These are phyloP conservation scores for Dryas drummondii DNA, from an alignment of 306 rosid genomes.

Conservation along the genomic window DNA sequence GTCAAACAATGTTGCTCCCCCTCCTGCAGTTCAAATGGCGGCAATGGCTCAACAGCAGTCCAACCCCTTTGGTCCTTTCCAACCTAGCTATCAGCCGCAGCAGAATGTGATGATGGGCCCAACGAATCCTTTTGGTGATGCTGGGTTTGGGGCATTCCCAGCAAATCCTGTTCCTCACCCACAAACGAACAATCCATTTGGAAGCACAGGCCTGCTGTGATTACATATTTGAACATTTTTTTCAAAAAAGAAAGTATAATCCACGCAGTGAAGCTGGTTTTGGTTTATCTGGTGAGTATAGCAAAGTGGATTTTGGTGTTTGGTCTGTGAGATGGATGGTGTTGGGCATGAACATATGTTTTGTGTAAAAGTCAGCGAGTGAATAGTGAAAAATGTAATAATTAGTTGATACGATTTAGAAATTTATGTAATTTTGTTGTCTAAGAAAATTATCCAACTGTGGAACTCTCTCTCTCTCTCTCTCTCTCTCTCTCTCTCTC, in stretches of 20 bases:
- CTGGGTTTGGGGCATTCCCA: constrained; percentile 75
- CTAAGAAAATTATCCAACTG: neutral
- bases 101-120: constrained; percentile 68
- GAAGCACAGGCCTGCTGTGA: constrained; percentile 83
- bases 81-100: constrained; percentile 59
- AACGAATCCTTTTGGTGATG: constrained; percentile 85
- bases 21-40: constrained; percentile 70
- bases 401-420: constrained; percentile 37
- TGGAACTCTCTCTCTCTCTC: neutral
- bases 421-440: constrained; percentile 14
- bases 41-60: constrained; percentile 66
- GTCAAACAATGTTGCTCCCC: constrained; percentile 64
- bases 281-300: constrained; percentile 44
- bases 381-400: constrained; percentile 35
- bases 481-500: neutral
- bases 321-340: constrained; percentile 34
- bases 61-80: constrained; percentile 86
- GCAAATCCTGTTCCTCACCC: constrained; percentile 54
- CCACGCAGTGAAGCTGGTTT: constrained; percentile 45
- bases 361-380: constrained; percentile 45
- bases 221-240: neutral
- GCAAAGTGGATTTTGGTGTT: constrained; percentile 37
- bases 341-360: constrained; percentile 38
- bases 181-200: constrained; percentile 83
- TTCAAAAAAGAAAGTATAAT: constrained; percentile 10